Evolutionary conservation across 1,139 yeast species (phyloP).

Genomic region (Zygosaccharomyces pseudobailii): DNA sequence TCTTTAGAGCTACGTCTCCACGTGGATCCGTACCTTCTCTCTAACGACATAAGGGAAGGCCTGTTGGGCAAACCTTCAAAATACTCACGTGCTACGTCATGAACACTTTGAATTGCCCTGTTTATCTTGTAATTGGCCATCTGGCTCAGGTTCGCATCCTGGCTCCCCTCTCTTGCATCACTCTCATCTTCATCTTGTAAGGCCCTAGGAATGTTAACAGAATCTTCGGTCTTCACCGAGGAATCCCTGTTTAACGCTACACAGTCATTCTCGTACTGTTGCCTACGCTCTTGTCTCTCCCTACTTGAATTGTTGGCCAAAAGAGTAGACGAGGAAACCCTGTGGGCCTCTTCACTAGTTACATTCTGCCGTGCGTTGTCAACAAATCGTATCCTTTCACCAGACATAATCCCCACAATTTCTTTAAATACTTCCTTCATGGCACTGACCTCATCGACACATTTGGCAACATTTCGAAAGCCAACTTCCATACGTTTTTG

Average conservation of each 20-base stretch:
- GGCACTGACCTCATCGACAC: conserved; percentile 23
- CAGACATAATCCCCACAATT: conserved; percentile 38
- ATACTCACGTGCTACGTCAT: conserved; percentile 29
- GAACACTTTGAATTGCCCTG: conserved; percentile 24
- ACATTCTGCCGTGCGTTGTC: conserved; percentile 38
- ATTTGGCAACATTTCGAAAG: conserved; percentile 20
- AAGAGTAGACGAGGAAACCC: conserved; percentile 13
- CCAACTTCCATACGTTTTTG: conserved; percentile 19
- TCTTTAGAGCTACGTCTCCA: conserved; percentile 29
- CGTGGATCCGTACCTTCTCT: conserved; percentile 27
- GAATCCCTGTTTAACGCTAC: conserved; percentile 5
- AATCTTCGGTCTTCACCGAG: conserved; percentile 8
- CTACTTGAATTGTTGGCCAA: conserved; percentile 24
- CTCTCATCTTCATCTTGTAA: conserved; percentile 10
- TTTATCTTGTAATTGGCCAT: conserved; percentile 21
- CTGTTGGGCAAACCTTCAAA: conserved; percentile 29
- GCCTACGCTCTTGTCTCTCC: conserved; percentile 4
- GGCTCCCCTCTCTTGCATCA: conserved; percentile 24
- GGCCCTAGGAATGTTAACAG: conserved; percentile 26
- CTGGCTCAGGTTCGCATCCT: neutral
- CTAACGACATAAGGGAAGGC: conserved; percentile 28
- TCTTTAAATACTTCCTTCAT: conserved; percentile 33
- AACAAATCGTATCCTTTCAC: conserved; percentile 38
- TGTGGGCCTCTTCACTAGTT: conserved; percentile 33
- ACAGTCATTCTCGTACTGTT: conserved; percentile 4